A percentile compares a stretch with the other conserved stretches of the same genome.
These are phyloP conservation scores for Nicotiana attenuata DNA, from an alignment of 257 asterid genomes.

Conservation along the genomic window DNA sequence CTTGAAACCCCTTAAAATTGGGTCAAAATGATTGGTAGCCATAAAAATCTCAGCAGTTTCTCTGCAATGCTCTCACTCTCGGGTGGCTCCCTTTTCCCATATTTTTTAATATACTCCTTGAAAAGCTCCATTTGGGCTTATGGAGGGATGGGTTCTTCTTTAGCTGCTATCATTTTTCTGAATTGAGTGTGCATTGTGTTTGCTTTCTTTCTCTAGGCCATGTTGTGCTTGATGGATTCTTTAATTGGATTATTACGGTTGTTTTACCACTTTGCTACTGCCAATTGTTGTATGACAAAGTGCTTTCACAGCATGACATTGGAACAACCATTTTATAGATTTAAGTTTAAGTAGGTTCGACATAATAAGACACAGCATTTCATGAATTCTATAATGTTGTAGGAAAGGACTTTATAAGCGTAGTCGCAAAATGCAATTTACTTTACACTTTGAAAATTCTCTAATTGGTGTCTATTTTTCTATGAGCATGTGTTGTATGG, in stretches of 20 bases:
- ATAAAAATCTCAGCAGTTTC: neutral
- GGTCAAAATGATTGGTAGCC: neutral
- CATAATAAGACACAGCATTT: too few relatives aligned
- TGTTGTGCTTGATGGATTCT: neutral
- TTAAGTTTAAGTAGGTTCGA: too few relatives aligned
- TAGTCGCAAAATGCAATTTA: neutral
- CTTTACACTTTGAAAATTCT: neutral
- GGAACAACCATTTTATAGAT: neutral
- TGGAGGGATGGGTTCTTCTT: neutral
- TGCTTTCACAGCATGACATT: neutral
- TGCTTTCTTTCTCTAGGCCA: neutral
- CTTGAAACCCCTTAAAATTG: neutral
- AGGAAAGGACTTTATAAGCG: too few relatives aligned
- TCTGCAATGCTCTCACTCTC: neutral
- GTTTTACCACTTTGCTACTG: neutral
- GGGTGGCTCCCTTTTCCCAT: neutral
- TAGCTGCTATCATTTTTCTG: neutral
- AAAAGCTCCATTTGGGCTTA: neutral
- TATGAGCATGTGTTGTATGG: neutral
- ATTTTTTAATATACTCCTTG: neutral
- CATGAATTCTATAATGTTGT: too few relatives aligned
- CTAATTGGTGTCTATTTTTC: neutral
- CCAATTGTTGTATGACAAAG: neutral
- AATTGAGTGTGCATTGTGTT: neutral
- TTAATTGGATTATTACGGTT: neutral